Percentiles rank a stretch among this genome's conserved stretches.
Evolutionary conservation across 169 alveolate species (phyloP).

Genomic region (Eimeria nieschulzi): DNA sequence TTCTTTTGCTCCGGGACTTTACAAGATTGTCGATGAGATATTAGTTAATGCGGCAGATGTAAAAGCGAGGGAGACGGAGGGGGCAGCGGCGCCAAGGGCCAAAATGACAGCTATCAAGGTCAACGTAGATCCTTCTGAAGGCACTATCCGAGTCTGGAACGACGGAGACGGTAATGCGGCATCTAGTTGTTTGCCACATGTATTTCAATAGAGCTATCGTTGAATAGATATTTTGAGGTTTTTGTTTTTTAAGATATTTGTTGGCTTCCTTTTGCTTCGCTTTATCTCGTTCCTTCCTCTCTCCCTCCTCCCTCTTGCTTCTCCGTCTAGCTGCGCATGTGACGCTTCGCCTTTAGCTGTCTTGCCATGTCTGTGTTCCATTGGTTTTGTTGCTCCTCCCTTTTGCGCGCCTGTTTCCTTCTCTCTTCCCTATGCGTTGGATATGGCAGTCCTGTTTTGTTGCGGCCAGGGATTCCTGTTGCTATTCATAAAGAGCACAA

Average conservation of each 20-base stretch:
- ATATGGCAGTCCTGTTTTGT: background rate
- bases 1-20: conserved; percentile 97
- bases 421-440: background rate
- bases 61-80: conserved; percentile 88
- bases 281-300: background rate
- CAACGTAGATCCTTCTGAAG: conserved; percentile 82
- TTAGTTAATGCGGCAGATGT: conserved; percentile 99
- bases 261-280: background rate
- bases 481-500: conserved; percentile 96
- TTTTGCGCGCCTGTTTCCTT: background rate
- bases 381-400: conserved; percentile 21
- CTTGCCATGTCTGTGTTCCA: conserved; percentile 1
- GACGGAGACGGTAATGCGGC: conserved; percentile 85
- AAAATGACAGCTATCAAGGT: conserved; percentile 89
- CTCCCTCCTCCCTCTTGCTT: background rate
- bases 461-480: conserved; percentile 85
- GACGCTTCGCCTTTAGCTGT: background rate
- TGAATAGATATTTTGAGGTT: no score
- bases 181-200: conserved; percentile 6
- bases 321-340: background rate
- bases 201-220: background rate
- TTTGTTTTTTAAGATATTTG: no score
- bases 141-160: conserved; percentile 83
- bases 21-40: conserved; percentile 98
- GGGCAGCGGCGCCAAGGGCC: conserved; percentile 77